Evolutionary conservation across 345 rosid genomes (phyloP), one percentile per base, ranked within the genome.

Genomic region (Populus pruinosa): DNA sequence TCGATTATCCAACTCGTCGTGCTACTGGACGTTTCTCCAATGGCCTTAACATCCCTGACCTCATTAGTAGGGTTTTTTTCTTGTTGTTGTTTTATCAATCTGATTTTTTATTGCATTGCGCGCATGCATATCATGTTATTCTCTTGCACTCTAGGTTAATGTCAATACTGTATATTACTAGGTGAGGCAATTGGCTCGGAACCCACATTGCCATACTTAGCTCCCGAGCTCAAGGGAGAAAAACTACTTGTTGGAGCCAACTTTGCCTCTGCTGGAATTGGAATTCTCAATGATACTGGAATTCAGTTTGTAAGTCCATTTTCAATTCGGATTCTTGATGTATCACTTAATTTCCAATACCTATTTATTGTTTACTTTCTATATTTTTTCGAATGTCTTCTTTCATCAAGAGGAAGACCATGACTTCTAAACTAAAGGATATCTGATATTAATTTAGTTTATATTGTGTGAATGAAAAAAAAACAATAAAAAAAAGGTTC

Each of bases 241-340:
- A 91, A 18, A 70, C 88, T 95, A 29, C 89, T 93, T 63, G 74
- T 88, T 4, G 97, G 99, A 20, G 99, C 99, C 70, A 95, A 95
- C 67, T 95, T 95, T 44, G 99, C 99, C 66, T 95, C 99, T 2
- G 98, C 99, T 41, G 99, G 99, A 33, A 89, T 95, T 18, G 99
- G 99, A 64, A 85, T 95, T 69, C 93, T 93, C 73, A 91, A 93
- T 77, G 99, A 95, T 80, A 95, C 99, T 7, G 98, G 99, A 43
- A 25, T 90, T 61, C 99, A 95, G 69, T 95, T 95, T 71, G 99
- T 93, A 89, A 78, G 97, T 82, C 20, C 16, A 9, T 72, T 65
- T 56, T 18, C 23, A 13, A 39, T 20, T 27, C 12, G 12, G 8
- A 17, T 25, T 38, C 0, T 33, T 38, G 27, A 21, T 25, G 11